Evolutionary conservation across 345 rosid genomes (phyloP), one percentile per base, ranked within the genome.

Genomic region (Pugionium dolabratum): DNA sequence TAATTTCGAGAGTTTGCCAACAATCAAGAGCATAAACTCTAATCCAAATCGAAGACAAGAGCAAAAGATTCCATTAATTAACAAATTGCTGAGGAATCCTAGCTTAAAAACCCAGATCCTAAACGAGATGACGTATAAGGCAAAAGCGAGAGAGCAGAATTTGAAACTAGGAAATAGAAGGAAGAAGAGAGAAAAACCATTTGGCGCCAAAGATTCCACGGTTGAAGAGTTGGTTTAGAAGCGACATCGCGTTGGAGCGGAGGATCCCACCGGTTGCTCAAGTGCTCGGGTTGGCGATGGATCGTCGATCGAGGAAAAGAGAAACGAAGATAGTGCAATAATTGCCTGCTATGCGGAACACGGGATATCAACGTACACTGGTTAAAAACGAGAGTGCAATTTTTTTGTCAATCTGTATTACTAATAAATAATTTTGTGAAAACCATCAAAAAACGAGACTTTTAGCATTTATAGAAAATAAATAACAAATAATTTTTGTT

Each of bases 221-320:
- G 72, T 87, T 92, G 82, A 92, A 89, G 73, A 91, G 91, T 66
- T 92, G 96, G 70, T 87, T 92, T 30, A 89, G 78, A 68, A 92
- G 90, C 51, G 98, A 92, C 98, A 89, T 89, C 35, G 75, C 40
- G 40, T 2, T 36, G 36, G 49, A 45, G 28, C 27, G 3, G 51
- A 47, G 37, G 53, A 64, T 35, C 6, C 45, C 5, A 50, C 53
- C 53, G 60, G 51, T 64, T 6, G 56, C 18, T 63, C 18, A 45
- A 34, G 31, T 46, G 10, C 51, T 48, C 29, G 36, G 67, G 67
- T 27, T 10, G 48, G n/a, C 2, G 70, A 60, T 50, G 25, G 66
- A 50, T 59, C 45, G 46, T 33, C 1, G 60, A 51, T 43, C 6
- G 44, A 35, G n/a, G 48, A 35, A 9, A 50, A 28, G 9, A 27